Conservation (phyloP, 1,284 basidiomycete genomes). For the Sporisorium graminicola region DNA sequence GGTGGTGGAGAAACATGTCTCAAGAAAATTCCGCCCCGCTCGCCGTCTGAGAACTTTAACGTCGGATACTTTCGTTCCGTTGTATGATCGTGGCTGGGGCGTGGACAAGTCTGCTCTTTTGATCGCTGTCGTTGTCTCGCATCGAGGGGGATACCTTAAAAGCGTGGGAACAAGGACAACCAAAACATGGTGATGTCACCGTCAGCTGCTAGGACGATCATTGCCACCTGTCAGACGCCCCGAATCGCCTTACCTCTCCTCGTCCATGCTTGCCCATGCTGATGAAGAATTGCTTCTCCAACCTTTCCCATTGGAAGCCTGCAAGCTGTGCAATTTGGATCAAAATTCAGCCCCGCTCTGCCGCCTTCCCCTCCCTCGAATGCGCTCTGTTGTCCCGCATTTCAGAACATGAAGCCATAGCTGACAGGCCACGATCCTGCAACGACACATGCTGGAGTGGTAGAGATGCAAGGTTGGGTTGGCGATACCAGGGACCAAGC, state of each 20-base stretch:
- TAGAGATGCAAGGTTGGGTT: no score
- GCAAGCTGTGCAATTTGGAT: not conserved
- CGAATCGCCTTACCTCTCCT: not conserved
- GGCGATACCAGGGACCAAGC: no score
- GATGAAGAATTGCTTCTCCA: no score
- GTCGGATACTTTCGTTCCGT: not conserved
- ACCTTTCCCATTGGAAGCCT: not conserved
- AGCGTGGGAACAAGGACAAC: not conserved
- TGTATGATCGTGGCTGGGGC: not conserved
- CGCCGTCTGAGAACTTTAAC: not conserved
- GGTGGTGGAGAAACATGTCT: not conserved
- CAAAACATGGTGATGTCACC: not conserved
- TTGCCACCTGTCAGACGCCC: not conserved
- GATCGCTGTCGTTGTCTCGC: no score
- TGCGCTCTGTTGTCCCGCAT: not conserved
- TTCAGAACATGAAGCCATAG: no score
- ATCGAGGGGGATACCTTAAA: not conserved
- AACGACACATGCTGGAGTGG: no score
- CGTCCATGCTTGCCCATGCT: not conserved
- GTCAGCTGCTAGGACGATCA: not conserved
- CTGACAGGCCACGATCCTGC: no score
- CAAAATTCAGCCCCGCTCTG: slow-evolving; percentile 6
- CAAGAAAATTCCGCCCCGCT: not conserved
- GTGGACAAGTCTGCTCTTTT: not conserved
- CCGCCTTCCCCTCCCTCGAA: not conserved